phyloP scores from a whole-genome alignment of 306 rosid genomes.

The Rosa persica region DNA sequence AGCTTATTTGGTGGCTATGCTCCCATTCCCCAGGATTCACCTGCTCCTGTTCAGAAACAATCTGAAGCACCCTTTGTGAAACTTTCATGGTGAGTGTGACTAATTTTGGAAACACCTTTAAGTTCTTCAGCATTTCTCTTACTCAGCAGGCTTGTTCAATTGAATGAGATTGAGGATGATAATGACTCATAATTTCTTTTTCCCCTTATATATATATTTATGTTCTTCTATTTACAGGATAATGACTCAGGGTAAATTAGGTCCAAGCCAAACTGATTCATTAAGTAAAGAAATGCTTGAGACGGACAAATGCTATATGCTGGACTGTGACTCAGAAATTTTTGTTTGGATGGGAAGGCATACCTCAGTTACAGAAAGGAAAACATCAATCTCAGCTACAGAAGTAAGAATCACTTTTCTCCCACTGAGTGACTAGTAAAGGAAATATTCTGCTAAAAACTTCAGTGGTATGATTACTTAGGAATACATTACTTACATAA shows the following conservation, averaged over 20 bases:
- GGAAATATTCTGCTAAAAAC: background rate
- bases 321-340: conserved; percentile 77
- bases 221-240: conserved; percentile 57
- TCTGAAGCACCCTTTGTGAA: conserved; percentile 42
- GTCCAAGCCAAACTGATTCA: conserved; percentile 46
- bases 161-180: conserved; percentile 9
- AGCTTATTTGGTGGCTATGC: conserved; percentile 97
- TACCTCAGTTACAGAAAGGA: conserved; percentile 74
- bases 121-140: conserved; percentile 11
- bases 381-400: conserved; percentile 64
- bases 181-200: background rate
- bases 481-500: background rate
- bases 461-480: background rate
- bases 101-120: background rate
- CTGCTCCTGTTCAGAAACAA: conserved; percentile 49
- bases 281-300: conserved; percentile 69
- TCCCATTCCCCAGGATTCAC: conserved; percentile 78
- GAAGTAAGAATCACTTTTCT: conserved; percentile 61
- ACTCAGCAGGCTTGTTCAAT: conserved; percentile 1
- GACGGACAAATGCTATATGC: conserved; percentile 85
- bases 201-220: too few relatives aligned
- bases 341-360: conserved; percentile 96
- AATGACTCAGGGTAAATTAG: conserved; percentile 71
- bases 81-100: conserved; percentile 60
- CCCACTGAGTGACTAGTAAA: background rate